Evolutionary conservation across 768 basidiomycete genomes (phyloP).

Genomic region (Chalciporus pseudorubinellus): DNA sequence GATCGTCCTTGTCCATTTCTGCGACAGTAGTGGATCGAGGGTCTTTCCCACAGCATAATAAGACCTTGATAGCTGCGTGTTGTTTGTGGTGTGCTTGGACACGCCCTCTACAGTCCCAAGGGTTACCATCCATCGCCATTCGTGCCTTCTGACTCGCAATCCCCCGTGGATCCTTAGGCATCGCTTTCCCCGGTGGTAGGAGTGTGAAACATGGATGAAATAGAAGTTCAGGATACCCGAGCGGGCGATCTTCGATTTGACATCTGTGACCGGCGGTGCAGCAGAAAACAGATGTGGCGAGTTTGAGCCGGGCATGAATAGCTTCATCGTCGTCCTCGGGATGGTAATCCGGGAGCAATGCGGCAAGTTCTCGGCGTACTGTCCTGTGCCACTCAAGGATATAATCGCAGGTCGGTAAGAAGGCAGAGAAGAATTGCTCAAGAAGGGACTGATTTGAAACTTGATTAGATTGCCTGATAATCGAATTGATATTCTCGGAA

Average conservation of each 20-base stretch:
- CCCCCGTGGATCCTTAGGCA: conserved; percentile 18
- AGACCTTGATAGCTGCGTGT: conserved; percentile 10
- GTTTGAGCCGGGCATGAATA: conserved; percentile 21
- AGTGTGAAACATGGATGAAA: conserved; percentile 28
- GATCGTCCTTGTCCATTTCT: conserved; percentile 27
- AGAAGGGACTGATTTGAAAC: conserved; percentile 10
- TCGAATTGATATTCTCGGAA: conserved; percentile 18
- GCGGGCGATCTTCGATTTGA: conserved; percentile 9
- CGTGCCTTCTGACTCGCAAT: conserved; percentile 24
- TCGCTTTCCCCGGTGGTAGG: conserved; percentile 2
- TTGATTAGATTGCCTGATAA: conserved; percentile 23
- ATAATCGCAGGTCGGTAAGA: conserved; percentile 13
- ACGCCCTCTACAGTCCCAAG: conserved; percentile 21
- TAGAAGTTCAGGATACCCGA: conserved; percentile 27
- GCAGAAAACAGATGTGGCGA: conserved; percentile 29
- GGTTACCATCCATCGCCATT: conserved; percentile 22
- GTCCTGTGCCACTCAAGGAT: conserved; percentile 28
- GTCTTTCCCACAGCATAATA: conserved; percentile 23
- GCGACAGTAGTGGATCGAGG: conserved; percentile 19
- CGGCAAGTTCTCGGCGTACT: conserved; percentile 26
- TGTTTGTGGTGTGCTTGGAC: conserved; percentile 22
- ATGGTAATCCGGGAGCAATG: conserved; percentile 22
- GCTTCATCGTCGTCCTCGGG: conserved; percentile 15
- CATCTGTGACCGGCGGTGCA: conserved; percentile 18
- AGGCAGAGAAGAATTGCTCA: conserved; percentile 16